These are phyloP conservation scores for Trichophyton mentagrophytes DNA, from an alignment of 2,329 filamentous ascomycete species.

Conservation along the genomic window DNA sequence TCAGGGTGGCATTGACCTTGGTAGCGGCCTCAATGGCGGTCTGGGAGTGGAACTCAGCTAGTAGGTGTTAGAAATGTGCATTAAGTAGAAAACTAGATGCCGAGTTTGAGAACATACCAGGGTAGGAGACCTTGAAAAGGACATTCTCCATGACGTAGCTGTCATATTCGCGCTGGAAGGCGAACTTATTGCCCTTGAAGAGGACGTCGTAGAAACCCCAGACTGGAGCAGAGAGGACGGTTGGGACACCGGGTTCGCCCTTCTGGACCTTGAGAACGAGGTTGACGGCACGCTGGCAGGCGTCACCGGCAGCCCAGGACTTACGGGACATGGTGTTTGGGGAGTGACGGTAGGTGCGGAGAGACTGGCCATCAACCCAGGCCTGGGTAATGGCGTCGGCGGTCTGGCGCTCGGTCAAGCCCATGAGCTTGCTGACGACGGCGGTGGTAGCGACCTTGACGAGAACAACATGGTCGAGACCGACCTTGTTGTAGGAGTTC, in stretches of 20 bases:
- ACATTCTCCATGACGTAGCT: constrained; percentile 99
- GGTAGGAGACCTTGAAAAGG: constrained; percentile 98
- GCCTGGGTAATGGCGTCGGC: constrained; percentile 93
- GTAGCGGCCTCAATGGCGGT: constrained; percentile 92
- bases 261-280: constrained; percentile 79
- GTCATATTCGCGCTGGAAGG: constrained; percentile 91
- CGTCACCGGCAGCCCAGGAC: constrained; percentile 97
- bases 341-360: constrained; percentile 92
- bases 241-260: constrained; percentile 83
- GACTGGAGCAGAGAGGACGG: constrained; percentile 77
- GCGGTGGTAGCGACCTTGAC: constrained; percentile 96
- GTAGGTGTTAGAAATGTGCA: neutral
- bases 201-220: constrained; percentile 99
- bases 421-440: constrained; percentile 90
- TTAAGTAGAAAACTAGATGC: neutral
- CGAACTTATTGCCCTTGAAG: constrained; percentile 90
- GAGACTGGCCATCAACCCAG: constrained; percentile 89
- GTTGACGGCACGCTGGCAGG: constrained; percentile 90
- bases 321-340: constrained; percentile 99
- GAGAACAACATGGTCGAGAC: constrained; percentile 90
- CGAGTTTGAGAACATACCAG: constrained; percentile 44
- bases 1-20: constrained; percentile 72
- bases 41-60: constrained; percentile 94
- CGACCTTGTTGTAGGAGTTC: constrained; percentile 98
- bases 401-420: constrained; percentile 77